These are phyloP conservation scores for Arabidopsis hybrid DNA, from an alignment of 441 rosid genomes.

Conservation along the genomic window DNA sequence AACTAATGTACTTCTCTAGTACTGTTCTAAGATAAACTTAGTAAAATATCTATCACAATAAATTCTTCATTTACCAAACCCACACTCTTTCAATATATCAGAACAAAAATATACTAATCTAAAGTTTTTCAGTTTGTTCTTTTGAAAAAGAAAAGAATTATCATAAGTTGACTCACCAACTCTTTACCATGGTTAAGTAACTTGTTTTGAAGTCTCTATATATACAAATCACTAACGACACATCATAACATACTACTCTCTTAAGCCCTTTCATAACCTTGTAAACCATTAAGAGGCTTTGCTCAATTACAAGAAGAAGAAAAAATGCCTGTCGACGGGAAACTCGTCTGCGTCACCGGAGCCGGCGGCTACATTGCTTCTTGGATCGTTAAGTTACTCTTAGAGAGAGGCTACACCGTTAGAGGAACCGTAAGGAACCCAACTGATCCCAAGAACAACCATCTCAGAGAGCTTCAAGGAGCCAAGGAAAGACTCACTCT, in stretches of 20 bases:
- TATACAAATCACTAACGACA: constrained; percentile 35
- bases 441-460: constrained; percentile 83
- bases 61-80: constrained; percentile 45
- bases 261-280: not conserved
- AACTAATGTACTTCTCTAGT: constrained; percentile 22
- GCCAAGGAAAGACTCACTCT: constrained; percentile 77
- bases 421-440: constrained; percentile 87
- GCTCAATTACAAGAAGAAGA: not conserved
- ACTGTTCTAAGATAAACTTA: constrained; percentile 7
- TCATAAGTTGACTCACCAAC: too few relatives aligned
- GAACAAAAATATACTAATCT: not conserved
- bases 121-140: constrained; percentile 6
- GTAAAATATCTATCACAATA: not conserved
- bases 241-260: constrained; percentile 20
- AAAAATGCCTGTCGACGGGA: constrained; percentile 65
- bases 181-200: not conserved
- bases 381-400: constrained; percentile 83
- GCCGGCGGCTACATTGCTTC: constrained; percentile 96
- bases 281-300: constrained; percentile 12
- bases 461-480: constrained; percentile 85
- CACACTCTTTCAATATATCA: constrained; percentile 36
- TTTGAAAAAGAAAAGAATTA: not conserved
- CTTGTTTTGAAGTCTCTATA: constrained; percentile 33
- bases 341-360: constrained; percentile 93
- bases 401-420: constrained; percentile 77